These are phyloP conservation scores for Rutstroemia sp. DNA, from an alignment of 2,329 filamentous ascomycete species.

Conservation along the genomic window DNA sequence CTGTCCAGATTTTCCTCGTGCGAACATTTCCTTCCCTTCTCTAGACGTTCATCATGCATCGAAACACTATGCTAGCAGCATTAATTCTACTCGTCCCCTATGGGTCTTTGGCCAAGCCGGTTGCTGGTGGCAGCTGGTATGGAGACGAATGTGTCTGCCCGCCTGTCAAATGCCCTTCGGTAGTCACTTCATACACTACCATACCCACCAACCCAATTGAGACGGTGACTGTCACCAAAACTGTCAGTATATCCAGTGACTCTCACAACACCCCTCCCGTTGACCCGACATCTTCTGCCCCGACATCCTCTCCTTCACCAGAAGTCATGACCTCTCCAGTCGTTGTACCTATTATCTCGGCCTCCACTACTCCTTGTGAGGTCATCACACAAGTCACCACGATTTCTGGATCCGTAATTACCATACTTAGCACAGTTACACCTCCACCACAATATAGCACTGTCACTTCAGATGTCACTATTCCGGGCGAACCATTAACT, in stretches of 20 bases:
- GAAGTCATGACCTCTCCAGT: neutral
- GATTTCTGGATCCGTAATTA: neutral
- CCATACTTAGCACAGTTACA: neutral
- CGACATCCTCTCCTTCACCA: neutral
- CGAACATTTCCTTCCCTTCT: neutral
- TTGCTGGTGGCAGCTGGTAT: slow-evolving; percentile 1
- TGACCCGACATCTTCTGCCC: neutral
- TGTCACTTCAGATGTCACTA: neutral
- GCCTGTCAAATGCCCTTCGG: neutral
- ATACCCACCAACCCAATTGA: neutral
- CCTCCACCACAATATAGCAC: neutral
- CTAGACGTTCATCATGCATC: slow-evolving; percentile 3
- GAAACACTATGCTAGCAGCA: neutral
- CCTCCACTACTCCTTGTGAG: neutral
- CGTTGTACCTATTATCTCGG: neutral
- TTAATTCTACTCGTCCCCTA: slow-evolving; percentile 6
- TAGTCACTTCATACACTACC: slow-evolving; percentile 5
- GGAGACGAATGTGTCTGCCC: slow-evolving; percentile 1
- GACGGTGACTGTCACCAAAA: slow-evolving; percentile 2
- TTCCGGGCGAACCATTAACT: neutral
- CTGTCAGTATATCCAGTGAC: neutral
- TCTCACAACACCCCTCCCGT: neutral
- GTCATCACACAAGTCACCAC: neutral
- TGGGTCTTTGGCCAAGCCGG: slow-evolving; percentile 8
- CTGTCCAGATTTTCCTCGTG: neutral